A percentile compares a stretch with the other conserved stretches of the same genome.
Conservation (phyloP, 257 asterid species). For the Scutellaria minor region DNA sequence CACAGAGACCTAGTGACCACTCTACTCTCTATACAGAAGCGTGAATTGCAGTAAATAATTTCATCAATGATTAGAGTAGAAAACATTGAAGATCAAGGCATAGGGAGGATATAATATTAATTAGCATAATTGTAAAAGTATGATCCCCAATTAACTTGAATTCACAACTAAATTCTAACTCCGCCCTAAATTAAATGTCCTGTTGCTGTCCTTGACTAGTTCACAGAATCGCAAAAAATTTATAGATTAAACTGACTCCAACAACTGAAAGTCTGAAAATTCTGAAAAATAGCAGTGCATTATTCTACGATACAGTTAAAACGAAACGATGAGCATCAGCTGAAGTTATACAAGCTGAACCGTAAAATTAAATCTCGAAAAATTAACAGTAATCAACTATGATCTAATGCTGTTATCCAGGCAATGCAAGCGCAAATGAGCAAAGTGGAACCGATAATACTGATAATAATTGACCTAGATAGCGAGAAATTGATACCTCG, state of each 20-base stretch:
- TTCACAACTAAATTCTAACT: slow-evolving; percentile 8
- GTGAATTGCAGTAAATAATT: slow-evolving; percentile 3
- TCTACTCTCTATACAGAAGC: not conserved
- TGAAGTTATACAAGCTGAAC: slow-evolving; percentile 22
- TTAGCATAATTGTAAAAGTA: not conserved
- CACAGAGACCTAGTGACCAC: not conserved
- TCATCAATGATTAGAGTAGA: not conserved
- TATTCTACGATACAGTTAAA: not conserved
- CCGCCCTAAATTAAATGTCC: slow-evolving; percentile 19
- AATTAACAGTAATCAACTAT: not conserved
- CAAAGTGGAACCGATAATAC: not conserved
- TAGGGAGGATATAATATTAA: not conserved
- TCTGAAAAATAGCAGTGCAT: not conserved
- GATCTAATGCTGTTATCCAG: slow-evolving; percentile 4
- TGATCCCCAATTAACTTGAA: slow-evolving; percentile 18
- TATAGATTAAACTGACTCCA: slow-evolving; percentile 1
- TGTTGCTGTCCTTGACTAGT: slow-evolving; percentile 7
- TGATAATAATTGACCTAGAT: slow-evolving; percentile 20
- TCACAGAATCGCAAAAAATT: not conserved
- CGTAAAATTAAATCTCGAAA: not conserved
- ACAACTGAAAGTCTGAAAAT: not conserved
- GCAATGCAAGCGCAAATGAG: slow-evolving; percentile 33
- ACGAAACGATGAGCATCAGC: slow-evolving; percentile 23
- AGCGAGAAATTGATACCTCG: slow-evolving; percentile 55
- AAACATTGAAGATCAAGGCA: not conserved